phyloP scores from a whole-genome alignment of 306 rosid genomes.

The Pyrus communis region DNA sequence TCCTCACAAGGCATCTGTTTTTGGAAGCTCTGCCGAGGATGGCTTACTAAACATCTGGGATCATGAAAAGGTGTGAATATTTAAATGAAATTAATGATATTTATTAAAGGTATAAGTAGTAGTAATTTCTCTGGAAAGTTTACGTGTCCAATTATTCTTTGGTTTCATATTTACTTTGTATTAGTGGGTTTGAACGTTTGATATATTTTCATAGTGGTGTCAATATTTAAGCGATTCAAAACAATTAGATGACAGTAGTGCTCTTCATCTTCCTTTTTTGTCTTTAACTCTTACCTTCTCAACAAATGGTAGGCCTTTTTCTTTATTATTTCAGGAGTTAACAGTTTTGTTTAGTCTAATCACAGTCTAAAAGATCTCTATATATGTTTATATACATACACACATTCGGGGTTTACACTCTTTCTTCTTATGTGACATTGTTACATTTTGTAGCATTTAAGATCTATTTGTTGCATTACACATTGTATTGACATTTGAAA shows the following conservation, averaged over 20 bases:
- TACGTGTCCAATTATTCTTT: background rate
- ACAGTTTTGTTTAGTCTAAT: too few species aligned
- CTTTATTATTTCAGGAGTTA: too few species aligned
- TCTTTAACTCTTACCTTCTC: background rate
- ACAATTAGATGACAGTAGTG: background rate
- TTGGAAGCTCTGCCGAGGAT: conserved; percentile 99
- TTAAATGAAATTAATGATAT: background rate
- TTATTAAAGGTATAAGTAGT: background rate
- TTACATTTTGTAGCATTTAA: too few species aligned
- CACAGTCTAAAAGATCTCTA: too few species aligned
- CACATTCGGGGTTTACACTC: background rate
- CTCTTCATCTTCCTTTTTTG: background rate
- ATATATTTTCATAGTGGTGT: background rate
- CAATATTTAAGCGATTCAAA: background rate
- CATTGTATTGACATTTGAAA: background rate
- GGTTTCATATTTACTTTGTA: background rate
- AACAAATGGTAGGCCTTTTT: too few species aligned
- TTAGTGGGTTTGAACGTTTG: background rate
- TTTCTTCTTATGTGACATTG: background rate
- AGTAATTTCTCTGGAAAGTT: background rate
- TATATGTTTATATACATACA: too few species aligned
- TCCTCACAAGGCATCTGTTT: conserved; percentile 89
- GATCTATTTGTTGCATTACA: background rate
- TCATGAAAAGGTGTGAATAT: conserved; percentile 62
- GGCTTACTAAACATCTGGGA: conserved; percentile 93